These are phyloP conservation scores for Sphagnurus paluster DNA, from an alignment of 1,284 basidiomycete species.

Conservation along the genomic window DNA sequence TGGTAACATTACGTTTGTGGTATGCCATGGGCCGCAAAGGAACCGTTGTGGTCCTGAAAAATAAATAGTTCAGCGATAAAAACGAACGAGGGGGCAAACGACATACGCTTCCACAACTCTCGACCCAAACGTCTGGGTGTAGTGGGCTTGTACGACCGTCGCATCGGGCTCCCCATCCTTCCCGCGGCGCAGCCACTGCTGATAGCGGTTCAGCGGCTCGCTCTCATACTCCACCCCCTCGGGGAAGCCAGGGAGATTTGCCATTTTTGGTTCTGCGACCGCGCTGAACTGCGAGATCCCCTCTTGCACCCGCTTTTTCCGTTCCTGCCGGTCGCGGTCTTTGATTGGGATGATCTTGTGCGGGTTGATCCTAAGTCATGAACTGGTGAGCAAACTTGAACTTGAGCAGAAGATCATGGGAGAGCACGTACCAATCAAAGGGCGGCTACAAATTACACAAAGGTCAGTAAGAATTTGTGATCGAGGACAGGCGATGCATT, in stretches of 20 bases:
- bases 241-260: constrained; percentile 45
- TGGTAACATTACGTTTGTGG: constrained; percentile 39
- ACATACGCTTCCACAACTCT: constrained; percentile 54
- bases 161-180: constrained; percentile 28
- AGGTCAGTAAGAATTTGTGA: too few relatives aligned
- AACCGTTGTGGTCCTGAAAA: constrained; percentile 46
- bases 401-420: not conserved
- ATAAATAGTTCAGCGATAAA: constrained; percentile 3
- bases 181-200: constrained; percentile 53
- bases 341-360: constrained; percentile 36
- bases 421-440: constrained; percentile 57
- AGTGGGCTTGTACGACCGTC: constrained; percentile 42
- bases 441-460: too few relatives aligned
- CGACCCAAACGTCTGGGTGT: constrained; percentile 42
- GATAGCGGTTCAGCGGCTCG: constrained; percentile 56
- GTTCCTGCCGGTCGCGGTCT: constrained; percentile 30
- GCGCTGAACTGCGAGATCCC: constrained; percentile 48
- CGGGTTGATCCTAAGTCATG: constrained; percentile 48
- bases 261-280: constrained; percentile 4
- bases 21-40: constrained; percentile 48
- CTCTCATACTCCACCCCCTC: constrained; percentile 42
- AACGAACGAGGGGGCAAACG: not conserved
- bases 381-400: not conserved
- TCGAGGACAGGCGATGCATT: constrained; percentile 2
- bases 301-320: constrained; percentile 28